A percentile compares a stretch with the other conserved stretches of the same genome.
Evolutionary conservation across 2,329 filamentous ascomycete species (phyloP).

Genomic region (Gyromitra esculenta): DNA sequence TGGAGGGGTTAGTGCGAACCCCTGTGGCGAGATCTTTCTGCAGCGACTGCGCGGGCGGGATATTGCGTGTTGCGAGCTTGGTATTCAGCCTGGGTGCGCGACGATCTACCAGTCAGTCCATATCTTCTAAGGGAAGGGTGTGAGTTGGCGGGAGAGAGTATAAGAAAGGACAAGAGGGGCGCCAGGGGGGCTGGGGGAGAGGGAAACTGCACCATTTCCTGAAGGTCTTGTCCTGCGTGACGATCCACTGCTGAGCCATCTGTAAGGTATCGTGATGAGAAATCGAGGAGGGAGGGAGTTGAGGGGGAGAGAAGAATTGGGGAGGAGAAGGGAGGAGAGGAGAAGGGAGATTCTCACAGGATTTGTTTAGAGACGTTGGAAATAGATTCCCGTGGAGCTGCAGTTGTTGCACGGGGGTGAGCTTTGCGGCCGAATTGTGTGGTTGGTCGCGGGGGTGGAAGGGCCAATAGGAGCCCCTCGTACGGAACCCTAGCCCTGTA

Average conservation of each 20-base stretch:
- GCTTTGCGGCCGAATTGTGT: not conserved
- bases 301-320: slow-evolving; percentile 16
- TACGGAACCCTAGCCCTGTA: slow-evolving; percentile 2
- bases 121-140: slow-evolving; percentile 14
- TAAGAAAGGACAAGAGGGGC: slow-evolving; percentile 18
- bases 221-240: slow-evolving; percentile 93
- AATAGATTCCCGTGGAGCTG: slow-evolving; percentile 12
- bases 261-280: slow-evolving; percentile 23
- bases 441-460: not conserved
- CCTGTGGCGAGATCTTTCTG: slow-evolving; percentile 92
- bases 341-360: not conserved
- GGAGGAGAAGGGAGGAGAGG: not conserved
- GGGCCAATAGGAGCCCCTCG: slow-evolving; percentile 2
- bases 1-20: slow-evolving; percentile 67
- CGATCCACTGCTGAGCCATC: slow-evolving; percentile 55
- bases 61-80: slow-evolving; percentile 80
- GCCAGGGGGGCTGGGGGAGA: slow-evolving; percentile 7
- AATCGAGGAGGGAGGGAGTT: slow-evolving; percentile 1
- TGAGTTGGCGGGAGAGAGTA: slow-evolving; percentile 9
- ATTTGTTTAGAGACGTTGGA: not conserved
- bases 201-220: slow-evolving; percentile 81
- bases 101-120: slow-evolving; percentile 37
- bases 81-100: slow-evolving; percentile 81
- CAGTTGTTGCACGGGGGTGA: slow-evolving; percentile 7
- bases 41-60: slow-evolving; percentile 83